Evolutionary conservation across 768 basidiomycete genomes (phyloP).

Genomic region (Russula brevipes): DNA sequence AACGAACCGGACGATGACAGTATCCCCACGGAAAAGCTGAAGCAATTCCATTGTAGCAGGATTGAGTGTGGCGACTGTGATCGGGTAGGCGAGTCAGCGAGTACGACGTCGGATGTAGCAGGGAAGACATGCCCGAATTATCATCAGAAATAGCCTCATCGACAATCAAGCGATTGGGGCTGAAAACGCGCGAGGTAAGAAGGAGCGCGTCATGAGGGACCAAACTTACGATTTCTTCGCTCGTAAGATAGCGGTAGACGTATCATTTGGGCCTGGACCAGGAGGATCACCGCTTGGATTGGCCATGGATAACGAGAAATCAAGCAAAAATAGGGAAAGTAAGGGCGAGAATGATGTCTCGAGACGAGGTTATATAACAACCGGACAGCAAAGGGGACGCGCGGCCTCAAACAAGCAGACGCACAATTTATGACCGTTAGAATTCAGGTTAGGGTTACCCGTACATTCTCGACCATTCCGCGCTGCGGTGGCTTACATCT

Average conservation of each 20-base stretch:
- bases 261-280: constrained; percentile 82
- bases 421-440: constrained; percentile 13
- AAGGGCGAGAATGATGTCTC: not conserved
- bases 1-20: constrained; percentile 84
- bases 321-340: not conserved
- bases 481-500: constrained; percentile 45
- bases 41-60: constrained; percentile 95
- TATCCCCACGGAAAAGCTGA: constrained; percentile 93
- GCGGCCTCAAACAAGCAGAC: constrained; percentile 14
- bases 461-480: constrained; percentile 17
- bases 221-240: constrained; percentile 91
- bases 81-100: constrained; percentile 1
- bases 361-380: constrained; percentile 16
- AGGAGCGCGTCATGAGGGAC: constrained; percentile 18
- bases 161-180: constrained; percentile 95
- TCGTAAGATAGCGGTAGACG: constrained; percentile 90
- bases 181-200: constrained; percentile 34
- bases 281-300: constrained; percentile 82
- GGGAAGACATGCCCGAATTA: constrained; percentile 69
- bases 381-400: constrained; percentile 17
- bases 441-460: not conserved
- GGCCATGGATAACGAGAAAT: constrained; percentile 42
- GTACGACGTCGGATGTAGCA: not conserved
- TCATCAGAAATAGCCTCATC: constrained; percentile 93
- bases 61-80: constrained; percentile 86